Evolutionary conservation across 2,329 filamentous ascomycete species (phyloP).

Genomic region (Didymella pomorum): DNA sequence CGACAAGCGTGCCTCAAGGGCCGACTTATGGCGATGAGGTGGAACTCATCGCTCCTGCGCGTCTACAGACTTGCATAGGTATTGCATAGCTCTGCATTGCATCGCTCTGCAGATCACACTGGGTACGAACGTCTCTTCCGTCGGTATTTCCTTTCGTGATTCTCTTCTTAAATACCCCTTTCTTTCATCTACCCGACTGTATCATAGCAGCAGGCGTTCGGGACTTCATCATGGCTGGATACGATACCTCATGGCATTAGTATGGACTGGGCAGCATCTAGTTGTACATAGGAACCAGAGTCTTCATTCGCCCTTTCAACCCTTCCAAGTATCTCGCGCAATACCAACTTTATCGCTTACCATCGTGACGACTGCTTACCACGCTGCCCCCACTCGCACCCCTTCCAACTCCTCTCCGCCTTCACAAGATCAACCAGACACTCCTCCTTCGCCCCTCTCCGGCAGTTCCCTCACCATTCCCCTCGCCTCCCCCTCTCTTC

Average conservation of each 20-base stretch:
- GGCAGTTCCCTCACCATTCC: too few species aligned
- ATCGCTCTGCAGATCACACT: background rate
- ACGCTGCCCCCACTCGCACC: conserved; percentile 20
- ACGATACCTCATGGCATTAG: conserved; percentile 15
- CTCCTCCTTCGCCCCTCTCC: too few species aligned
- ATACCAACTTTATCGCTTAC: background rate
- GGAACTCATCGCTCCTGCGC: background rate
- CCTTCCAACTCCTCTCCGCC: too few species aligned
- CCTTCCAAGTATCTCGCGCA: background rate
- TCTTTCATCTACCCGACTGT: conserved; percentile 16
- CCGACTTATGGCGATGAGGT: conserved; percentile 47
- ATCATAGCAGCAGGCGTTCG: conserved; percentile 22
- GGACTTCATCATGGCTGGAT: conserved; percentile 3
- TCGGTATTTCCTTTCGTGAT: conserved; percentile 5
- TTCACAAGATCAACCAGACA: too few species aligned
- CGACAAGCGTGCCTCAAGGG: conserved; percentile 46
- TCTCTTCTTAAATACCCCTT: conserved; percentile 28
- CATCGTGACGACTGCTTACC: conserved; percentile 23
- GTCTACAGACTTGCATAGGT: background rate
- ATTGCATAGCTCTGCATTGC: background rate
- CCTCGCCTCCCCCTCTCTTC: too few species aligned
- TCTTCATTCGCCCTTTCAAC: conserved; percentile 1
- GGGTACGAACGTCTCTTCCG: background rate
- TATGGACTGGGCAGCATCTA: conserved; percentile 11
- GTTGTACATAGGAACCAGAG: conserved; percentile 22